Conservation (phyloP, 352 stramenopile genomes). For the Sclerospora graminicola region DNA sequence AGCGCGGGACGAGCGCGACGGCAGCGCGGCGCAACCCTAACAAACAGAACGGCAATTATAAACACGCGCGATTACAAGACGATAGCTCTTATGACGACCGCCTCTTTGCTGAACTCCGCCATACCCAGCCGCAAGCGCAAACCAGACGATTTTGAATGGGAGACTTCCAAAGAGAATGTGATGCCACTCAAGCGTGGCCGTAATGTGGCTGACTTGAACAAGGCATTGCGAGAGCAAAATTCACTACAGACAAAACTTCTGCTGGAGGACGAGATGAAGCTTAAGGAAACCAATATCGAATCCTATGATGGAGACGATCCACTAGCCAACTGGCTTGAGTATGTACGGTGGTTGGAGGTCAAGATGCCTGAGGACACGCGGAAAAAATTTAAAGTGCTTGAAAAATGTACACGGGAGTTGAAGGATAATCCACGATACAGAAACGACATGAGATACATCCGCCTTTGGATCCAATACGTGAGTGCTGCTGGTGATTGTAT, state of each 20-base stretch:
- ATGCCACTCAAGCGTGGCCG: slow-evolving; percentile 71
- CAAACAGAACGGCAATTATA: neutral
- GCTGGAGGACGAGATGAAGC: slow-evolving; percentile 42
- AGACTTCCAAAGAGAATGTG: slow-evolving; percentile 84
- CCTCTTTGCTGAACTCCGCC: neutral
- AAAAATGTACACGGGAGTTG: slow-evolving; percentile 63
- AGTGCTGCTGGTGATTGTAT: slow-evolving; percentile 6
- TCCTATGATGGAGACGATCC: slow-evolving; percentile 56
- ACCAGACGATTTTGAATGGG: slow-evolving; percentile 61
- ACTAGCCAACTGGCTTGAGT: slow-evolving; percentile 54
- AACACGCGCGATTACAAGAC: neutral
- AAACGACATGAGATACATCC: slow-evolving; percentile 74
- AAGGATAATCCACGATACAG: slow-evolving; percentile 54
- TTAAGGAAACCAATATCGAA: slow-evolving; percentile 34
- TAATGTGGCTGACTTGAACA: slow-evolving; percentile 72
- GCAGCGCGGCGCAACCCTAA: slow-evolving; percentile 4
- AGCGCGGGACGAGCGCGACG: slow-evolving; percentile 19
- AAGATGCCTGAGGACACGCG: slow-evolving; percentile 77
- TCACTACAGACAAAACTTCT: slow-evolving; percentile 52
- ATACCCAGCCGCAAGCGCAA: slow-evolving; percentile 22
- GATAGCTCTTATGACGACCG: slow-evolving; percentile 18
- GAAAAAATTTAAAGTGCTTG: slow-evolving; percentile 65
- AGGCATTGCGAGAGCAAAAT: slow-evolving; percentile 46
- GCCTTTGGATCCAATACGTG: slow-evolving; percentile 85
- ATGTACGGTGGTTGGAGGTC: slow-evolving; percentile 70